A percentile compares a stretch with the other conserved stretches of the same genome.
phyloP scores from a whole-genome alignment of 1,284 basidiomycete species.

The Apiotrichum veenhuisii region DNA sequence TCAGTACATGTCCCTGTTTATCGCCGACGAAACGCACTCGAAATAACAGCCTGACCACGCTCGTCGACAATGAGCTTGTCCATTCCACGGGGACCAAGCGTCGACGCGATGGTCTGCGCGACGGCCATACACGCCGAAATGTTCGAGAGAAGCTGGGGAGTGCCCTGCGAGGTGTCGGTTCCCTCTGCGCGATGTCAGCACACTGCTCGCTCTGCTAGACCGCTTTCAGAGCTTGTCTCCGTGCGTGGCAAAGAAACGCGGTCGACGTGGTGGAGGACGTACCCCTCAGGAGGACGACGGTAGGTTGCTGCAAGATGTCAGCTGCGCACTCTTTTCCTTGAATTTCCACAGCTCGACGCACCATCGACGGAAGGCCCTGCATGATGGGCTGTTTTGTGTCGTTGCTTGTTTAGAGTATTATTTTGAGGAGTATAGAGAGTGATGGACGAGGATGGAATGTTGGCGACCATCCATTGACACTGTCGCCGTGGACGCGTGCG shows the following conservation, averaged over 20 bases:
- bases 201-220: background rate
- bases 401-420: background rate
- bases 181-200: constrained; percentile 58
- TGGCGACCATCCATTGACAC: background rate
- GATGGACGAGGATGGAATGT: constrained; percentile 2
- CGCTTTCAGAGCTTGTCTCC: background rate
- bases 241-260: background rate
- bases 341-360: constrained; percentile 20
- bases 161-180: constrained; percentile 95
- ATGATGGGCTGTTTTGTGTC: constrained; percentile 23
- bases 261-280: constrained; percentile 12
- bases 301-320: constrained; percentile 68
- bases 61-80: constrained; percentile 90
- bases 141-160: constrained; percentile 88
- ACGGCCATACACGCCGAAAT: constrained; percentile 93
- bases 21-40: constrained; percentile 53
- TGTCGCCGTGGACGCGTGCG: background rate
- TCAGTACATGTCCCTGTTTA: constrained; percentile 6
- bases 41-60: constrained; percentile 93
- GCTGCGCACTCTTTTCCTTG: no score
- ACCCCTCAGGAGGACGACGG: constrained; percentile 78
- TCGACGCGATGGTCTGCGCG: constrained; percentile 82
- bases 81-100: constrained; percentile 98
- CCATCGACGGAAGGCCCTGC: constrained; percentile 50
- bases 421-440: background rate